These are phyloP conservation scores for Elsinoe fawcettii DNA, from an alignment of 2,329 filamentous ascomycete species.

Conservation along the genomic window DNA sequence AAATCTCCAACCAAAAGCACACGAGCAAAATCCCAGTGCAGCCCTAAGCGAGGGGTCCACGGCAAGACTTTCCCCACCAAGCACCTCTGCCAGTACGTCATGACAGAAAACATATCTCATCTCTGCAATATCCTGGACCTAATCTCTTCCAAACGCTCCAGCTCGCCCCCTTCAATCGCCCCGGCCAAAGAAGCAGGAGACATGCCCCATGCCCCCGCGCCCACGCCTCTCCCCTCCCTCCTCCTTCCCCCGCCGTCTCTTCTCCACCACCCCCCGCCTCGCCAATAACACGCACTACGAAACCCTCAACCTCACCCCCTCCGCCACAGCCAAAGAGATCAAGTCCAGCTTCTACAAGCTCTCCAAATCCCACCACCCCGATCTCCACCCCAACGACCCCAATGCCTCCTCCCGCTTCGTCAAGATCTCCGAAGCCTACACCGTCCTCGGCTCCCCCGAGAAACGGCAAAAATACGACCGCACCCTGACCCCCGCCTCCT, in stretches of 20 bases:
- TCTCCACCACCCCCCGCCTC: constrained; percentile 39
- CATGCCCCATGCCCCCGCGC: constrained; percentile 19
- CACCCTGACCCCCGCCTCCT: constrained; percentile 43
- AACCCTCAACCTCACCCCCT: constrained; percentile 61
- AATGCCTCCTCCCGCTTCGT: constrained; percentile 68
- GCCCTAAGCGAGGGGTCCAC: not conserved
- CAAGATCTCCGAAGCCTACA: constrained; percentile 76
- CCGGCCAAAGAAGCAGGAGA: not conserved
- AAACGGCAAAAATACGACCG: constrained; percentile 79
- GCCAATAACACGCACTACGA: constrained; percentile 65
- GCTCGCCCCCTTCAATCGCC: not conserved
- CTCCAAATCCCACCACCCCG: constrained; percentile 87
- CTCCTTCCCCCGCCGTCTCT: constrained; percentile 21
- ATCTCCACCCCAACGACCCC: constrained; percentile 74
- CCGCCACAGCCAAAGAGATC: constrained; percentile 67
- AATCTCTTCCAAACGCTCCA: not conserved
- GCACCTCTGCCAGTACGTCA: not conserved
- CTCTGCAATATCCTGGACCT: not conserved
- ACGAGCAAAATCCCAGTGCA: not conserved
- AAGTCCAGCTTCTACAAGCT: constrained; percentile 81
- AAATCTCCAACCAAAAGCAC: not conserved
- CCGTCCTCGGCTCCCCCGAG: constrained; percentile 60
- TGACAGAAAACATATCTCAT: not conserved
- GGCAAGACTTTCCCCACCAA: not conserved
- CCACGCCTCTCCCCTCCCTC: constrained; percentile 6